Evolutionary conservation across 2,329 filamentous ascomycete species (phyloP), one percentile per base, ranked within the genome.

Genomic region (Pestalotiopsis sp.): DNA sequence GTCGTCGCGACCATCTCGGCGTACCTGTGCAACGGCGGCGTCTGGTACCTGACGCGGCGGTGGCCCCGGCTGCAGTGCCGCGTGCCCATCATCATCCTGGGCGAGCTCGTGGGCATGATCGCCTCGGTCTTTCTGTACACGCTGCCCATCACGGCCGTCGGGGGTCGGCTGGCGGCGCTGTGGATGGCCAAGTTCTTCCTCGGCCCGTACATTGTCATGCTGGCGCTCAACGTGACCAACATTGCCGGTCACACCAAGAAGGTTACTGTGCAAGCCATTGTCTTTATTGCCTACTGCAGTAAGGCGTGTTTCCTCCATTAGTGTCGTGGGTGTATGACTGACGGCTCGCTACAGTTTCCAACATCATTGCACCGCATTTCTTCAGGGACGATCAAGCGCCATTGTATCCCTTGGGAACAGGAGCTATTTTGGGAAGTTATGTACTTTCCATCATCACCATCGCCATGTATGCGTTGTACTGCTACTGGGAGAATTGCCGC

Each of bases 311-410:
- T 26, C 26, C 26, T 26, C 26, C 26, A 5, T 26, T 26, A 26
- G 24, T 26, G 24, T 26, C 24, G 24, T 26, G 24, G 24, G 24
- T 26, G 24, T 26, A 26, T 26, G n/a, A 6, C 61, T 64, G 10
- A 64, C 22, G 13, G 7, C 20, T 17, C 13, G 40, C 20, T 4
- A 35, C 14, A 64, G 61, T 64, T n/a, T 64, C 88, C 4, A 90
- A 90, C 71, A 88, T 90, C 55, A 84, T 82, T 3, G 85, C 88
- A 0, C 89, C 89, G 0, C 89, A 90, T 75, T 90, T 90, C 78
- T 91, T 89, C 76, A 84, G 84, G 64, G 77, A 82, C 0, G 73
- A 81, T 20, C 86, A 91, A 70, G 80, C 81, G 2, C 81, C 80
- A 3, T 75, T 75, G 3, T 83, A 83, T 26, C 74, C 72, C 11